Evolutionary conservation across 495 filamentous ascomycete species (phyloP), one percentile per base, ranked within the genome.

Genomic region (Xylaria flabelliformis): DNA sequence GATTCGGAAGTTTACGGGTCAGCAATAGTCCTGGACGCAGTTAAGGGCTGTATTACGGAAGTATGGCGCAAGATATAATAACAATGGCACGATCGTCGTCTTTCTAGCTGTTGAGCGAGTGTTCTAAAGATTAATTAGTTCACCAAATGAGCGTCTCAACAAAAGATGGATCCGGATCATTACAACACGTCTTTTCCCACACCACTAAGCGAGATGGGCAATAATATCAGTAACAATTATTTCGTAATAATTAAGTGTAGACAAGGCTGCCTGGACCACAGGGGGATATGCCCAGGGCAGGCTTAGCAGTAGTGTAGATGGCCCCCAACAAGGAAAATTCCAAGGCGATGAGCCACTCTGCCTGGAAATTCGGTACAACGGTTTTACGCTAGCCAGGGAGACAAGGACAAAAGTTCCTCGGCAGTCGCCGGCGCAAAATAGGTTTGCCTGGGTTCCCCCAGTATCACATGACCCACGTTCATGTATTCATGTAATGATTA

Each of bases 201-300:
- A 32, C 29, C 53, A 13, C 53, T 24, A 26, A 32, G 26, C 53
- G 53, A 32, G 12, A 32, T 32, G 53, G 53, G 53, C 26, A 56
- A 56, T n/a, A 56, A 56, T n/a, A 56, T 56, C 24, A 17, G 13
- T 7, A 8, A 17, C 15, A 29, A 56, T 26, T 6, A 56, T 61
- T 41, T 21, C 12, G 58, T 61, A 61, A 4, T 56, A 61, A 61
- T 61, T 61, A 61, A 39, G 32, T 39, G 58, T 19, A 41, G 34
- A 39, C 58, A 61, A 36, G 58, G 58, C 34, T 39, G 21, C 19
- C 34, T 36, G 15, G 8, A 7, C 29, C 19, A 61, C 56, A 61
- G 3, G 56, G 56, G 10, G 51, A 61, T 7, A 39, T 7, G 10
- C 3, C 55, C 55, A 34, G 26, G 55, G 29, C 29, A 61, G 29